phyloP scores from a whole-genome alignment of 768 basidiomycete genomes.

The Mycena belliarum region DNA sequence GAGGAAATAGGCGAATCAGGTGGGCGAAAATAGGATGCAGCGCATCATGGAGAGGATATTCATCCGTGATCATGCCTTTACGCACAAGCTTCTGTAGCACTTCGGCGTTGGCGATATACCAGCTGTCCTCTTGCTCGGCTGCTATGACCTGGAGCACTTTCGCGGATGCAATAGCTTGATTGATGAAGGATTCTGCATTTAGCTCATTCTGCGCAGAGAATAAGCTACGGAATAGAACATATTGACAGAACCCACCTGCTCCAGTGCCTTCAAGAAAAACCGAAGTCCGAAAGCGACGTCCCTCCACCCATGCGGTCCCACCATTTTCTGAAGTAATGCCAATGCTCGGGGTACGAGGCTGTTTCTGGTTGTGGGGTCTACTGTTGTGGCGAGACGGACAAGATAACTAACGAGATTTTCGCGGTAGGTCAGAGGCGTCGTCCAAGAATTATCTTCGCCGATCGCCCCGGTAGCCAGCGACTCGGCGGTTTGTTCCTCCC shows the following conservation, averaged over 20 bases:
- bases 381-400: slow-evolving; percentile 81
- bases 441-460: slow-evolving; percentile 48
- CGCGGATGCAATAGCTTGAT: slow-evolving; percentile 75
- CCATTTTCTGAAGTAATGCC: slow-evolving; percentile 69
- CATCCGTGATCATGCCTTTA: slow-evolving; percentile 83
- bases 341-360: slow-evolving; percentile 65
- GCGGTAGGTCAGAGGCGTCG: slow-evolving; percentile 75
- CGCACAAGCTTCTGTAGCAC: slow-evolving; percentile 82
- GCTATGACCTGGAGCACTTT: slow-evolving; percentile 88
- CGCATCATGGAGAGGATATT: slow-evolving; percentile 76
- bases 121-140: slow-evolving; percentile 77
- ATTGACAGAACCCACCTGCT: slow-evolving; percentile 55
- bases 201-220: slow-evolving; percentile 62
- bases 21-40: slow-evolving; percentile 82
- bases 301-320: slow-evolving; percentile 83
- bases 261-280: slow-evolving; percentile 84
- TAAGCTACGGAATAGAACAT: slow-evolving; percentile 3
- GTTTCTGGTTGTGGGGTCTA: slow-evolving; percentile 51
- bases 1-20: slow-evolving; percentile 73
- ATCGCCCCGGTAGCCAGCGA: slow-evolving; percentile 26
- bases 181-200: slow-evolving; percentile 60
- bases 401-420: slow-evolving; percentile 95
- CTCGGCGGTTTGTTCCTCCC: slow-evolving; percentile 75
- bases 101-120: slow-evolving; percentile 73
- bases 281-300: slow-evolving; percentile 91